Base-by-base conservation (phyloP, 2,329 filamentous ascomycete species). In the Pleomassaria siparia region DNA sequence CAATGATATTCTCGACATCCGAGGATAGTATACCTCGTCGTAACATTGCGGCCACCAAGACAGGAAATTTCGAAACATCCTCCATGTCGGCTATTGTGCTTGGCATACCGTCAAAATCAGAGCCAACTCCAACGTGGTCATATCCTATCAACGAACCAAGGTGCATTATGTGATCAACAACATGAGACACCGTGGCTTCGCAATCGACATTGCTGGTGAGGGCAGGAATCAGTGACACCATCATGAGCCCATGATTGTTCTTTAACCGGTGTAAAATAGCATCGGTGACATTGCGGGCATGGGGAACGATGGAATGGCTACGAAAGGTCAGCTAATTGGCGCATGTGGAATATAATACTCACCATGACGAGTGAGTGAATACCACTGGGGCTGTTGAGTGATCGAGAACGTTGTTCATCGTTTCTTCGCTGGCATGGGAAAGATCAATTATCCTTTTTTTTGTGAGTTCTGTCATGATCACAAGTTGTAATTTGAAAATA, bases 191-290 rank as follows among this genome's bases (percentile, higher is more conserved):
- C 50, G 89, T 87, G 22, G 77, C 77, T 24, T 96, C 71, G n/a
- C n/a, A 1, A 87, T 94, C n/a, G 83, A 81, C 53, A 90, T 73
- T 0, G 83, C 80, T 47, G 85, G 83, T 47, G 80, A 95, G 24
- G 84, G 83, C 0, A 89, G 88, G 10, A 81, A 75, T 59, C 95
- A 92, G 41, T 67, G 94, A 95, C 52, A 96, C 83, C 88, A 95
- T 94, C 40, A 95, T 87, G 8, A 96, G 59, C 2, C 86, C 86
- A 51, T 84, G 80, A 1, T 79, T 82, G 56, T 80, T 67, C 67
- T 87, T 87, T 29, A 95, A 86, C 2, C 91, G 74, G 32, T 85
- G 71, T 10, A 96, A 74, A 11, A 95, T 82, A 46, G 90, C 80
- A 39, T 39, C 35, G 10, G 35, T 13, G 6, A 39, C 35, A 18